Conservation (phyloP, 202 grass and related monocot species). For the Musa balbisiana region DNA sequence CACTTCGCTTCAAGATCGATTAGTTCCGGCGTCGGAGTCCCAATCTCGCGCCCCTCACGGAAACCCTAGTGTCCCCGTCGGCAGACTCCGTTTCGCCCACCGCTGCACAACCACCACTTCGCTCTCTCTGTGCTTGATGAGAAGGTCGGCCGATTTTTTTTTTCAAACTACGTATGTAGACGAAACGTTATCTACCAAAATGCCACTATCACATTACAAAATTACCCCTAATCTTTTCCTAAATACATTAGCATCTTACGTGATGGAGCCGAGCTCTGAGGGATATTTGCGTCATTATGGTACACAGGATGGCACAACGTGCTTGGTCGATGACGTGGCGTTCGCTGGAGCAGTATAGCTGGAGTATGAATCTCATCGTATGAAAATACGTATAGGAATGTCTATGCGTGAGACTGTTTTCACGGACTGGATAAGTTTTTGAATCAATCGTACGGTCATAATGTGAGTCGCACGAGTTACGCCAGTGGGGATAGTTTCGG, state of each 20-base stretch:
- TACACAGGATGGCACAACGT: slow-evolving; percentile 1
- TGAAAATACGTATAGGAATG: neutral
- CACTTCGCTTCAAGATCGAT: neutral
- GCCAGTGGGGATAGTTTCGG: neutral
- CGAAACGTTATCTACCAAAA: neutral
- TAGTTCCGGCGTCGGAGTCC: neutral
- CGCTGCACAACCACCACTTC: neutral
- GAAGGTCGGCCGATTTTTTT: neutral
- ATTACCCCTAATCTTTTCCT: neutral
- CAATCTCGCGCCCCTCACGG: neutral
- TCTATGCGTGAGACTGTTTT: neutral
- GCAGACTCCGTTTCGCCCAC: neutral
- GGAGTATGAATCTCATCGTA: neutral
- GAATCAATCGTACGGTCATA: neutral
- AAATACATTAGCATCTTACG: neutral
- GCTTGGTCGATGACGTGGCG: slow-evolving; percentile 7
- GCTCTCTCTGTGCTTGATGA: neutral
- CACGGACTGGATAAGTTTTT: neutral
- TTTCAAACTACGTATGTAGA: neutral
- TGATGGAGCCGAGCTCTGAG: neutral
- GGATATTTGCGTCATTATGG: slow-evolving; percentile 11
- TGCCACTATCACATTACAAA: neutral
- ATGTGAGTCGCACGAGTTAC: neutral
- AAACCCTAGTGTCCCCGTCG: neutral
- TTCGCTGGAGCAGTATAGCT: neutral